Conservation (phyloP, 345 rosid genomes). For the Eucalyptus tenuipes region DNA sequence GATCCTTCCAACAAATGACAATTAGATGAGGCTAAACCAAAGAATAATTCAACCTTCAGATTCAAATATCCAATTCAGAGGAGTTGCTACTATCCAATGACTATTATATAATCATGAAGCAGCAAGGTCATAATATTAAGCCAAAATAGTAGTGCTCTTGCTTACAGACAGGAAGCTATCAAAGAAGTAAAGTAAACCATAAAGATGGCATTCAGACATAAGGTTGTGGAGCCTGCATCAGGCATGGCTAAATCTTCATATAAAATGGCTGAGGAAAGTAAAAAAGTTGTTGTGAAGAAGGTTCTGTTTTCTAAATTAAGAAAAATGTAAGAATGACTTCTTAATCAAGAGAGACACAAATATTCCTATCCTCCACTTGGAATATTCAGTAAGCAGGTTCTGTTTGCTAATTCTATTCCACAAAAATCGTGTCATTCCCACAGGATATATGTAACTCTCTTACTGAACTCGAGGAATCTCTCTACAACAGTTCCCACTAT, state of each 20-base stretch:
- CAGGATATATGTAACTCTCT: neutral
- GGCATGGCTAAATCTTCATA: neutral
- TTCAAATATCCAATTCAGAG: neutral
- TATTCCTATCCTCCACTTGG: neutral
- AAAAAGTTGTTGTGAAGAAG: neutral
- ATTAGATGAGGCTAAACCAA: neutral
- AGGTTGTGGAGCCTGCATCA: neutral
- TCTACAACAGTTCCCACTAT: neutral
- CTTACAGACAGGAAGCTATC: neutral
- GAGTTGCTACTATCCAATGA: neutral
- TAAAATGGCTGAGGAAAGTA: neutral
- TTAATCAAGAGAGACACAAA: neutral
- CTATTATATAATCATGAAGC: neutral
- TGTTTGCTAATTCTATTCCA: neutral
- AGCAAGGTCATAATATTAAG: neutral
- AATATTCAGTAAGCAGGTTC: neutral
- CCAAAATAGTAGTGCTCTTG: neutral
- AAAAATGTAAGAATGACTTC: neutral
- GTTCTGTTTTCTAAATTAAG: neutral
- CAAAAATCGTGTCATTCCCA: neutral
- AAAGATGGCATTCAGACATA: neutral
- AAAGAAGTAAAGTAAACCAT: neutral
- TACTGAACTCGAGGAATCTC: neutral
- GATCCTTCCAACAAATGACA: neutral
- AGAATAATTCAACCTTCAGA: neutral